Percentiles rank a stretch among this genome's conserved stretches.
phyloP scores from a whole-genome alignment of 345 rosid genomes.

The Crucihimalaya himalaica region DNA sequence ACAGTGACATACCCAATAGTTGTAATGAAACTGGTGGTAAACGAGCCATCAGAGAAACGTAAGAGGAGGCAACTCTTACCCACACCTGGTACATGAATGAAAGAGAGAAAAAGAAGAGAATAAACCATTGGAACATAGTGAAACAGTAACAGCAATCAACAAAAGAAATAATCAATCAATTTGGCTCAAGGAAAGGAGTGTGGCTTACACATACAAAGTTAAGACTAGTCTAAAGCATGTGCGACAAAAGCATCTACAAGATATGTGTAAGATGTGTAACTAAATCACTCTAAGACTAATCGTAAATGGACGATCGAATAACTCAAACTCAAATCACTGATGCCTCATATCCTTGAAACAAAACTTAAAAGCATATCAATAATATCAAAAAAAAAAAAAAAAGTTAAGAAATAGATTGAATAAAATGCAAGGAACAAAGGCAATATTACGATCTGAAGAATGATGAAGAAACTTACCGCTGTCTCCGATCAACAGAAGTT shows the following conservation, averaged over 20 bases:
- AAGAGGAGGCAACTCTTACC: slow-evolving; percentile 95
- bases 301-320: background rate
- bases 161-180: background rate
- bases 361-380: background rate
- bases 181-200: background rate
- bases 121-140: background rate
- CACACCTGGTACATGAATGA: slow-evolving; percentile 54
- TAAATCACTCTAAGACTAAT: background rate
- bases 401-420: background rate
- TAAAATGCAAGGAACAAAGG: background rate
- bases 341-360: too few species aligned
- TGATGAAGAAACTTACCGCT: slow-evolving; percentile 32
- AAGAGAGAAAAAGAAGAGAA: background rate
- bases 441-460: background rate
- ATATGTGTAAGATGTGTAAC: too few species aligned
- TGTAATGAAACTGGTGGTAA: slow-evolving; percentile 92
- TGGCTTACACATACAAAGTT: background rate
- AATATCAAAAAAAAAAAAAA: too few species aligned
- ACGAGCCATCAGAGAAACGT: slow-evolving; percentile 95
- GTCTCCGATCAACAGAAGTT: slow-evolving; percentile 59
- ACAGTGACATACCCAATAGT: slow-evolving; percentile 67
- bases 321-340: too few species aligned
- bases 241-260: background rate
- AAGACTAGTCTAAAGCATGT: background rate
- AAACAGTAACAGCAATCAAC: slow-evolving; percentile 12